Conservation (phyloP, 441 rosid genomes). For the Hypseocharis bilobata region DNA sequence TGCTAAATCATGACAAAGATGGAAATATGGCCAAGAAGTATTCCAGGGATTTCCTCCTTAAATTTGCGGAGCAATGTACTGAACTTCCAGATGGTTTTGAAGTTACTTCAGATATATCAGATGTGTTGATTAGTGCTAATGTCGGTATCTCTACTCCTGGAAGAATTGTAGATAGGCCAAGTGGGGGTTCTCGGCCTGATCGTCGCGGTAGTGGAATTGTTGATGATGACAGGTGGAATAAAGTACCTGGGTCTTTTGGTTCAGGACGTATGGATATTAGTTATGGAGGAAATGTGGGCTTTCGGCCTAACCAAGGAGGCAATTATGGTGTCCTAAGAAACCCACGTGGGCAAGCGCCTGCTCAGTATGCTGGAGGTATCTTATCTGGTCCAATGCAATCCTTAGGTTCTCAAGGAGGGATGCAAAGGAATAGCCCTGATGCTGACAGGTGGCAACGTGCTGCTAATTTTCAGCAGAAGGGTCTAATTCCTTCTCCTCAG, state of each 20-base stretch:
- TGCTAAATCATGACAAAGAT: slow-evolving; percentile 27
- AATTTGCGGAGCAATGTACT: slow-evolving; percentile 59
- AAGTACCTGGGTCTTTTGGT: slow-evolving; percentile 38
- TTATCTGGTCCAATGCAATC: slow-evolving; percentile 68
- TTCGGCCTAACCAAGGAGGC: slow-evolving; percentile 65
- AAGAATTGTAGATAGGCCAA: slow-evolving; percentile 54
- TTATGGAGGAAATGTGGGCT: slow-evolving; percentile 42
- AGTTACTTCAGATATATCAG: slow-evolving; percentile 44
- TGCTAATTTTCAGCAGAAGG: slow-evolving; percentile 55
- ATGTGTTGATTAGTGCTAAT: slow-evolving; percentile 30
- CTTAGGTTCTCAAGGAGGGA: slow-evolving; percentile 54
- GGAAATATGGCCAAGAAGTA: slow-evolving; percentile 51
- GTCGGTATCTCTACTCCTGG: slow-evolving; percentile 45
- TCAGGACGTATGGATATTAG: slow-evolving; percentile 41
- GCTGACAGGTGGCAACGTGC: slow-evolving; percentile 84
- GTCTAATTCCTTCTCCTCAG: slow-evolving; percentile 78
- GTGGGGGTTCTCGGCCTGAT: slow-evolving; percentile 51
- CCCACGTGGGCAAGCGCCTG: slow-evolving; percentile 51
- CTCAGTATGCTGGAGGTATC: slow-evolving; percentile 41
- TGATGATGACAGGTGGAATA: slow-evolving; percentile 71
- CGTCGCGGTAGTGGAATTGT: slow-evolving; percentile 54
- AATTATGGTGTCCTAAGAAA: slow-evolving; percentile 64
- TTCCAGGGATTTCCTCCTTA: slow-evolving; percentile 86
- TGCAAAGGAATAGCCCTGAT: slow-evolving; percentile 54
- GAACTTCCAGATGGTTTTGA: slow-evolving; percentile 65